Base-by-base conservation (phyloP, 73 alveolate species). In the Paramecium tetraurelia region DNA sequence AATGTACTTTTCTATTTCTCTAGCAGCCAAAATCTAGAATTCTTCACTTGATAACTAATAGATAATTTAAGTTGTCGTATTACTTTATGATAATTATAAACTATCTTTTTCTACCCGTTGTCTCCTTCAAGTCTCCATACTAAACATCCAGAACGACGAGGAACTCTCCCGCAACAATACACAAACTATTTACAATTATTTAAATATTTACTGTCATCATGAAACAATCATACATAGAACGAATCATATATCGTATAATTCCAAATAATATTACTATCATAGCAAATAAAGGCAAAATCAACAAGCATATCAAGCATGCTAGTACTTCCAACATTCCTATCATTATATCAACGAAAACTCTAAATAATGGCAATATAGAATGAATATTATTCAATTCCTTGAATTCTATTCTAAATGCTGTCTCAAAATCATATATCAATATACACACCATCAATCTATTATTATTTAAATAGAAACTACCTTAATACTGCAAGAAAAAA, bases 41-140 rank as follows among this genome's bases (percentile, higher is more conserved):
- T 94, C 96, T 57, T 59, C 92, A 92, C 58, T 92, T 43, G 85
- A 12, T 63, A 63, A 27, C 77, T 59, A 59, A 59, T 58, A 24
- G 4, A 59, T 8, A 59, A 16, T 59, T 21, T 59, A 86, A 27
- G 92, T 71, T 2, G 16, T 48, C 14, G 0, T 40, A 40, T 40
- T 40, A 75, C 92, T 93, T 83, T 92, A 92, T 85, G 46, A 92
- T 92, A 93, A 86, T 69, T 92, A 92, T 46, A 86, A 69, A 80
- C 29, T 3, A 63, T 27, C 8, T 33, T 31, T 27, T 72, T 22
- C 27, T 86, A 86, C 63, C 93, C 57, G 72, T 63, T 85, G 22
- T 93, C 95, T 5, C 97, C 96, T 11, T 87, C 70, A 22, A 76
- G 43, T 94, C 90, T 92, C 97, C 97, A 94, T 24, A 96, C 96